Percentiles rank a stretch among this genome's conserved stretches.
These are phyloP conservation scores for Biancaea sappan DNA, from an alignment of 306 rosid species.

Conservation along the genomic window DNA sequence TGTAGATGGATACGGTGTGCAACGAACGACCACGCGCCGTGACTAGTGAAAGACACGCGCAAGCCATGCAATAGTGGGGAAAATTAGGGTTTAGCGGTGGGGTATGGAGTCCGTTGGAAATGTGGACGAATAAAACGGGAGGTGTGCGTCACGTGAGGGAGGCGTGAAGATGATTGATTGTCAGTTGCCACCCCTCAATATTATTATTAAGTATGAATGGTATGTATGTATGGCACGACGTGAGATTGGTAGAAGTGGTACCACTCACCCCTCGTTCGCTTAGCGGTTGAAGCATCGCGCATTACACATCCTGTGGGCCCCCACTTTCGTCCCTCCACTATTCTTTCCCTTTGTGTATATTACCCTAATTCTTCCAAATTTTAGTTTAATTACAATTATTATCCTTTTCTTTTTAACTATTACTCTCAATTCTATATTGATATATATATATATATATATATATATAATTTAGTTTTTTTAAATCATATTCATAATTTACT, in stretches of 20 bases:
- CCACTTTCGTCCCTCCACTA: background rate
- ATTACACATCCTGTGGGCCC: background rate
- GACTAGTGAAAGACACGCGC: slow-evolving; percentile 1
- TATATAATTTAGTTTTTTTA: too few species aligned
- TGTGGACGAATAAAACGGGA: background rate
- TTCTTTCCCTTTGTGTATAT: too few species aligned
- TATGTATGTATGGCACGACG: background rate
- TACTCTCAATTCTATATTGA: too few species aligned
- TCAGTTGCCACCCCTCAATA: background rate
- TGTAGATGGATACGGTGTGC: background rate
- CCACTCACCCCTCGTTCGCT: background rate
- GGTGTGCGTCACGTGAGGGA: background rate
- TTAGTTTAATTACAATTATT: too few species aligned
- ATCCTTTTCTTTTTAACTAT: too few species aligned
- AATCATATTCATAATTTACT: too few species aligned
- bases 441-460: too few species aligned
- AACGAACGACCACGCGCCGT: background rate
- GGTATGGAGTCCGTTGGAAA: background rate
- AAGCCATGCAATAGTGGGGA: background rate
- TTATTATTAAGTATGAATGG: background rate
- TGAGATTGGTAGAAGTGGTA: too few species aligned
- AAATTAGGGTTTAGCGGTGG: background rate
- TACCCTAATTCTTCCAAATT: too few species aligned
- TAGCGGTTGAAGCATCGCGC: slow-evolving; percentile 1
- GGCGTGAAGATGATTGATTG: background rate